Evolutionary conservation across 805 yeast species (phyloP), one percentile per base, ranked within the genome.

Genomic region (Starmerella powellii): DNA sequence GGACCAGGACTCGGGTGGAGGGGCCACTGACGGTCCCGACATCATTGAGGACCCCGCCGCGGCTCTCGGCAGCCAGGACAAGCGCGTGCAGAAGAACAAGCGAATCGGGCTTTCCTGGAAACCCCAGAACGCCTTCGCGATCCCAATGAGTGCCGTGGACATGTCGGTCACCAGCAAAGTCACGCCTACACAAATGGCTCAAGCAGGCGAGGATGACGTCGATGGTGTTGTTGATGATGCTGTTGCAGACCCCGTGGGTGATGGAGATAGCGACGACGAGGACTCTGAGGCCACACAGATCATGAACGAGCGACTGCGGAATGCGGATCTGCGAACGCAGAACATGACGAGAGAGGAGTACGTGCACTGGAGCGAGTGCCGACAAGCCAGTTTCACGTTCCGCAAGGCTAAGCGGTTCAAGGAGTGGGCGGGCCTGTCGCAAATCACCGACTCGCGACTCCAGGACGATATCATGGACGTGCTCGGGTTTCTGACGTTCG

Each of bases 341-440:
- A 73, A 80, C 52, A 91, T 91, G 98, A 91, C 98, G 1, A 80
- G 78, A 56, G 95, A 91, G 55, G 98, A 91, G 58, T 91, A 91
- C 56, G 98, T 87, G 15, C 98, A 91, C 59, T 91, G 97, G 96
- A 83, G 95, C 11, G 98, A 91, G 57, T 91, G 98, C 63, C 74
- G 98, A 48, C 98, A 91, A 61, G 97, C 97, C 1, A 79, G 93
- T 45, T 91, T 91, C 60, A 91, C 98, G 1, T 91, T 86, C 56
- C 72, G 96, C 52, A 91, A 91, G 59, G 81, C 82, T n/a, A 86
- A 86, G 59, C 67, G 96, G 56, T 91, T 91, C 59, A 73, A 88
- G 56, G 98, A 91, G 55, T 91, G 98, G 98, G 88, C 94, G 15
- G 94, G 91, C 11, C 74, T 88, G 34, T 63, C 84, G 0, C 79